Base-by-base conservation (phyloP, 306 rosid genomes). In the Vigna trinervia region DNA sequence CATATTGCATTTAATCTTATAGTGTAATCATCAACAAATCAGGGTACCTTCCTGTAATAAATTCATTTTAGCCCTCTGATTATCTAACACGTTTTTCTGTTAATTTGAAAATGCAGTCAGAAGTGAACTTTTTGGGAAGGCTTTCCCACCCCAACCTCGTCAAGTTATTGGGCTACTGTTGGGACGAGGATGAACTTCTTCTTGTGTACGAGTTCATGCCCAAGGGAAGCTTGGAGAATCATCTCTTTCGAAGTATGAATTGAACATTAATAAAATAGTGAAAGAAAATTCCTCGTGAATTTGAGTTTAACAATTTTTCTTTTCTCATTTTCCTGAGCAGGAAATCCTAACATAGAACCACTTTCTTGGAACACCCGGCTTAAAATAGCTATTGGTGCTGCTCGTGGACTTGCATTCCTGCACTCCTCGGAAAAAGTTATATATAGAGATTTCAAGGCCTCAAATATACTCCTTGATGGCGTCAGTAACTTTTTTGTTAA, bases 151-250 rank as follows among this genome's bases (percentile, higher is more conserved):
- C 97, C 9, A 90, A 95, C 89, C 80, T 95, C 64, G 97, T 95
- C 46, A 92, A 63, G 82, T 80, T 95, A 65, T 75, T 92, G 77
- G 98, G 98, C 51, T 95, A 87, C 56, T 92, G 97, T 76, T 82
- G 86, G 90, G 97, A 92, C 36, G 92, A 92, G 20, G 79, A 79
- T 28, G 92, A 95, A 70, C 87, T 95, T 56, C 98, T 95, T 23
- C 98, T 95, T 77, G 96, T 90, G 39, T 95, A 95, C n/a, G 97
- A 95, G 85, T 95, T 87, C 83, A 66, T 95, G 97, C 82, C 84
- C 20, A 89, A 59, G 62, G 98, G 98, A 70, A 95, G 98, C 89
- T 83, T 92, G 85, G 96, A 95, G 86, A 84, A 90, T 78, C 97
- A 92, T 85, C 97, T 95, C 10, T 92, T 95, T 65, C 76, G 93